A percentile compares a stretch with the other conserved stretches of the same genome.
phyloP scores from a whole-genome alignment of 768 basidiomycete species.

The Gloeopeniophorella convolvens region DNA sequence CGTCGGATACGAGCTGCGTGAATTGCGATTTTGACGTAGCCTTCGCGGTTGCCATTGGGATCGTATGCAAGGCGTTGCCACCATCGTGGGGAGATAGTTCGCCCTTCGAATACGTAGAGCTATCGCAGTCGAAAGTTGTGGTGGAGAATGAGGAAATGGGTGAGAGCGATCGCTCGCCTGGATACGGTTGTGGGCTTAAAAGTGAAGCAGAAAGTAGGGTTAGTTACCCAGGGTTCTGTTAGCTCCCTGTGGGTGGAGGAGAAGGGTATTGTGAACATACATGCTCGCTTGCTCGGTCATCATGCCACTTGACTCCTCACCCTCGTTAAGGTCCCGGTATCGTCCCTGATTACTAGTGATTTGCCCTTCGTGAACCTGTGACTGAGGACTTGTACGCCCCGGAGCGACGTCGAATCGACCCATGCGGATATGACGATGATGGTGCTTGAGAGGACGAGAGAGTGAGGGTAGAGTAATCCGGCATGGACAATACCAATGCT shows the following conservation, averaged over 20 bases:
- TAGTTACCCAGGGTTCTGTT: too few relatives aligned
- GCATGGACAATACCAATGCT: too few relatives aligned
- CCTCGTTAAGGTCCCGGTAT: too few relatives aligned
- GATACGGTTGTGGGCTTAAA: not conserved
- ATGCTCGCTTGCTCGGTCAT: too few relatives aligned
- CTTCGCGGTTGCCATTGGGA: not conserved
- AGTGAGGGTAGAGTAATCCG: not conserved
- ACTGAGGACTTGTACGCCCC: not conserved
- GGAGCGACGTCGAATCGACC: slow-evolving; percentile 8
- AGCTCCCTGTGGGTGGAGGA: too few relatives aligned
- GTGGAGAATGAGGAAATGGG: not conserved
- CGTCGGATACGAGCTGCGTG: not conserved
- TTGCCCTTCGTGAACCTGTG: too few relatives aligned
- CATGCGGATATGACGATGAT: not conserved
- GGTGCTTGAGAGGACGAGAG: slow-evolving; percentile 1
- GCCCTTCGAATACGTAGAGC: not conserved
- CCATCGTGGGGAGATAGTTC: not conserved
- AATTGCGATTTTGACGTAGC: not conserved
- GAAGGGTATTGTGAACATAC: too few relatives aligned
- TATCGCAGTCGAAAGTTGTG: not conserved
- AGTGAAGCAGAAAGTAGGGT: too few relatives aligned
- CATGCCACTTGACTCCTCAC: too few relatives aligned
- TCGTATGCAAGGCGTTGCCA: not conserved
- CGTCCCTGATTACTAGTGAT: too few relatives aligned
- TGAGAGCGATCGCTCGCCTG: not conserved